Conservation (phyloP, 208 protist genomes). For the Trypanosoma boissoni region DNA sequence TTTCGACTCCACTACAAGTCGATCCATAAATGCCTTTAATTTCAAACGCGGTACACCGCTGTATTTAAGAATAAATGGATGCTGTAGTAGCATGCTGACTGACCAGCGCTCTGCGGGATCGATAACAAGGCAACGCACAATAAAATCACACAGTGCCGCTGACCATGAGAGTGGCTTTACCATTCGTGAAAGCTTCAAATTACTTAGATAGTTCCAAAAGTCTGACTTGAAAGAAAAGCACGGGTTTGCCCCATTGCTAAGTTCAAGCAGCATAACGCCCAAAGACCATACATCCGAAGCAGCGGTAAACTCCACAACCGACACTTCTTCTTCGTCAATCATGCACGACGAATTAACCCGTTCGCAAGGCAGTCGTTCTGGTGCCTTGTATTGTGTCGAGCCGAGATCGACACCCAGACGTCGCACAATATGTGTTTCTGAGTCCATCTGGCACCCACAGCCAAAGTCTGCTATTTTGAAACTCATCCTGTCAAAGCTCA, state of each 20-base stretch:
- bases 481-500: conserved; percentile 54
- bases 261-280: conserved; percentile 79
- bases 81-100: conserved; percentile 57
- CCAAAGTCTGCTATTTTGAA: conserved; percentile 91
- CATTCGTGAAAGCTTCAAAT: conserved; percentile 76
- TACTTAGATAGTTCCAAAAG: conserved; percentile 82
- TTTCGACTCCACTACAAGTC: conserved; percentile 61
- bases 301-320: conserved; percentile 60
- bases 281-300: conserved; percentile 90
- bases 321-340: conserved; percentile 19
- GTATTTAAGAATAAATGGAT: conserved; percentile 77
- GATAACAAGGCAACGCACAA: conserved; percentile 59
- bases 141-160: conserved; percentile 70
- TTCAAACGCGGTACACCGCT: conserved; percentile 54
- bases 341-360: background rate
- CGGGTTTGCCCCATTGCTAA: conserved; percentile 70
- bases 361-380: conserved; percentile 44
- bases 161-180: conserved; percentile 80
- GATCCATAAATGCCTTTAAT: conserved; percentile 75
- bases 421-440: conserved; percentile 34
- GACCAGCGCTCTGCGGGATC: conserved; percentile 53
- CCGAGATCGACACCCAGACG: conserved; percentile 60
- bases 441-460: conserved; percentile 72
- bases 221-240: conserved; percentile 84
- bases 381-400: conserved; percentile 85